Percentiles rank a stretch among this genome's conserved stretches.
These are phyloP conservation scores for Oenanthe sinensis DNA, from an alignment of 129 eudicot species.

Conservation along the genomic window DNA sequence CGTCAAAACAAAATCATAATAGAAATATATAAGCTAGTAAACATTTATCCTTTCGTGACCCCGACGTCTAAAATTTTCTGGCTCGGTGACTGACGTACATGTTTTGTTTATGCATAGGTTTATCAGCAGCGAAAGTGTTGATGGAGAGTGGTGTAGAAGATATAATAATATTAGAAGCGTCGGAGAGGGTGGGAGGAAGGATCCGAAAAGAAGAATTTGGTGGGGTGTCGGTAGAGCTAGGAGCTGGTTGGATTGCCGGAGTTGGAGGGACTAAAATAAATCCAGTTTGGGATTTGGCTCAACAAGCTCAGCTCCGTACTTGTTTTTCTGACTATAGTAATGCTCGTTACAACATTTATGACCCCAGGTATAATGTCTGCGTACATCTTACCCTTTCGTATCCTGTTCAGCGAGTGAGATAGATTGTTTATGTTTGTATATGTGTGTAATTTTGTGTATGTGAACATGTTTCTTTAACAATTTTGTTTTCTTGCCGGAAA, in stretches of 20 bases:
- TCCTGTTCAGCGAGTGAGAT: too few relatives aligned
- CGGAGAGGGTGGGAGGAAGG: conserved; percentile 74
- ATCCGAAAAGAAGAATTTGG: conserved; percentile 59
- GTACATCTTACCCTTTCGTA: neutral
- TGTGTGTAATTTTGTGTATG: neutral
- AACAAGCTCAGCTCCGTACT: conserved; percentile 48
- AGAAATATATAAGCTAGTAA: too few relatives aligned
- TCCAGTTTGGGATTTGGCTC: conserved; percentile 82
- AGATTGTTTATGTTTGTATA: too few relatives aligned
- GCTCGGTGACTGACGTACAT: neutral
- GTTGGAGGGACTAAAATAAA: conserved; percentile 69
- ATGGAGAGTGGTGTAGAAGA: conserved; percentile 75
- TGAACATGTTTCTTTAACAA: neutral
- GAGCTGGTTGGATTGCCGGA: conserved; percentile 99
- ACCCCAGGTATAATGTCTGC: conserved; percentile 28
- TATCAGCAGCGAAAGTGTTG: conserved; percentile 70
- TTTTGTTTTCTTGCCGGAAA: neutral
- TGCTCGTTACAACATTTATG: conserved; percentile 88
- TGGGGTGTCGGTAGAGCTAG: conserved; percentile 76
- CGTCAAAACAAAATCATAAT: too few relatives aligned
- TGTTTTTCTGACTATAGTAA: conserved; percentile 82
- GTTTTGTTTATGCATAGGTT: conserved; percentile 27
- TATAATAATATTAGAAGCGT: conserved; percentile 69
- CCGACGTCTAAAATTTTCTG: too few relatives aligned
- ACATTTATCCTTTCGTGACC: too few relatives aligned